phyloP scores from a whole-genome alignment of 2,329 filamentous ascomycete species.

The Cryphonectria nitschkei region DNA sequence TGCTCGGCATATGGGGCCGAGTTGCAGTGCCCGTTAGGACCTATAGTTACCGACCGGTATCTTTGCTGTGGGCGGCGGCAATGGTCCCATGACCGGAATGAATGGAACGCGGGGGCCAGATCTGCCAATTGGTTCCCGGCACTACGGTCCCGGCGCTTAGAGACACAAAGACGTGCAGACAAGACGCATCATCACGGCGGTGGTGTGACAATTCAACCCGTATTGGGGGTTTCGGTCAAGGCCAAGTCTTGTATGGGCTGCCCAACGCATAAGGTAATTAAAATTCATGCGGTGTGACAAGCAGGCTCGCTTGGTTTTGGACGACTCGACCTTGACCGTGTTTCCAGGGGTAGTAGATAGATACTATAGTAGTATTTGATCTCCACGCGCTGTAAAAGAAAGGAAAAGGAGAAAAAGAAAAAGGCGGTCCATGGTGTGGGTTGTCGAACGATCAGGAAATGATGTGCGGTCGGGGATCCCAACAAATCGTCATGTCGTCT shows the following conservation, averaged over 20 bases:
- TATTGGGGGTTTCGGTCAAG: not conserved
- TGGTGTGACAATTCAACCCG: not conserved
- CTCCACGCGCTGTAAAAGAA: not conserved
- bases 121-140: constrained; percentile 6
- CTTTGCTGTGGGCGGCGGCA: not conserved
- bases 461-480: not conserved
- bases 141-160: constrained; percentile 4
- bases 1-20: constrained; percentile 5
- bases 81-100: not conserved
- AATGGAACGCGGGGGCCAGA: not conserved
- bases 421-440: not conserved
- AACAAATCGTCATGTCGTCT: not conserved
- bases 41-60: not conserved
- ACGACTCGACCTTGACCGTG: not conserved
- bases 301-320: not conserved
- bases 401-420: not conserved
- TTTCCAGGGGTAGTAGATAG: not conserved
- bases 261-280: not conserved
- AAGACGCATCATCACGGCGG: not conserved
- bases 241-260: not conserved
- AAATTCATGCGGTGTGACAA: not conserved
- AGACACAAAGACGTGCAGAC: not conserved
- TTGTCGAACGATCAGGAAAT: not conserved
- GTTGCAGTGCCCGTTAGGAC: not conserved
- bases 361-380: not conserved